These are phyloP conservation scores for Nigrospora sphaerica DNA, from an alignment of 2,329 filamentous ascomycete species.

Conservation along the genomic window DNA sequence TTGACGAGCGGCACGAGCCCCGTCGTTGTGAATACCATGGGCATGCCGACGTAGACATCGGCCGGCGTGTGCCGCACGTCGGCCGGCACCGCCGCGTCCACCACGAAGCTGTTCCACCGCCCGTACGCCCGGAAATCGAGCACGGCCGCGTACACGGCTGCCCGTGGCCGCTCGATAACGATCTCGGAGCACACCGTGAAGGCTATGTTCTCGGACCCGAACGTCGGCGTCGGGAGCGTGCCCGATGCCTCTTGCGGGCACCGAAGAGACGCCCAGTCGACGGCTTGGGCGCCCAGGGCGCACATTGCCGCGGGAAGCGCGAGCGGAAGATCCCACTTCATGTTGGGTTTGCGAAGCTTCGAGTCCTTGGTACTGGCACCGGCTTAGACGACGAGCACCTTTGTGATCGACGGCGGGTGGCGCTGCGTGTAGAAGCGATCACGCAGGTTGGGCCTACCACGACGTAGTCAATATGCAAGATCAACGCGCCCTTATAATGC, in stretches of 20 bases:
- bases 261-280: constrained; percentile 4
- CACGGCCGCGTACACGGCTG: constrained; percentile 11
- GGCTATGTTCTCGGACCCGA: constrained; percentile 11
- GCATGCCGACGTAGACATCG: constrained; percentile 15
- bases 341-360: too few relatives aligned
- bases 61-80: constrained; percentile 12
- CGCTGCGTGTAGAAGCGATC: too few relatives aligned
- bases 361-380: too few relatives aligned
- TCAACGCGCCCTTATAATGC: too few relatives aligned
- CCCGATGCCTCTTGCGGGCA: background rate
- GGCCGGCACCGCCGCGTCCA: constrained; percentile 11
- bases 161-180: constrained; percentile 9
- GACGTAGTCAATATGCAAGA: too few relatives aligned
- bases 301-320: too few relatives aligned
- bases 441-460: too few relatives aligned
- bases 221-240: constrained; percentile 8
- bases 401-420: too few relatives aligned
- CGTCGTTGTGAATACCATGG: constrained; percentile 14
- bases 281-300: too few relatives aligned
- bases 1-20: constrained; percentile 14
- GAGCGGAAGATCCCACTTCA: too few relatives aligned
- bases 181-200: constrained; percentile 17
- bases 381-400: too few relatives aligned
- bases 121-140: constrained; percentile 17
- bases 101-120: constrained; percentile 18